Percentiles rank a stretch among this genome's conserved stretches.
These are phyloP conservation scores for Melampsora larici-populina DNA, from an alignment of 1,284 basidiomycete genomes.

Conservation along the genomic window DNA sequence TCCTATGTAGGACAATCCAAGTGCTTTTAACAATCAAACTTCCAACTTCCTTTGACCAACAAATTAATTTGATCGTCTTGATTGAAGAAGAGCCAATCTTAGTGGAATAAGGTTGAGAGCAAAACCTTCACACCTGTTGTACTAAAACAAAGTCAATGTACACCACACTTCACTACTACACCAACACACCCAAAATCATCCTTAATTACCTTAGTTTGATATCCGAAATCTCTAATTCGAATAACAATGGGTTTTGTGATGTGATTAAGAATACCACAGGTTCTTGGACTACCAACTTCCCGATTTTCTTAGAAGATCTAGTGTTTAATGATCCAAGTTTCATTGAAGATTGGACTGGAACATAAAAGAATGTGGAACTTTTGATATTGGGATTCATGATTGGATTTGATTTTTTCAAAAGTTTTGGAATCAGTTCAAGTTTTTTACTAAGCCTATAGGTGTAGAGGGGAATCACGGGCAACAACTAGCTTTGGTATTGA, in stretches of 20 bases:
- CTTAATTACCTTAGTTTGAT: slow-evolving; percentile 21
- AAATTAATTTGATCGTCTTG: slow-evolving; percentile 23
- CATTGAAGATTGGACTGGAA: neutral
- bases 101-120: neutral
- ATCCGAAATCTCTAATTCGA: slow-evolving; percentile 23
- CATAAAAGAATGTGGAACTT: too few species aligned
- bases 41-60: slow-evolving; percentile 6
- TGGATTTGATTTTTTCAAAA: neutral
- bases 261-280: slow-evolving; percentile 20
- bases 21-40: slow-evolving; percentile 22
- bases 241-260: slow-evolving; percentile 29
- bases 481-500: too few species aligned
- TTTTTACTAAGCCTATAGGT: neutral
- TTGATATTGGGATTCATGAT: neutral
- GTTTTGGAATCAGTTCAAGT: slow-evolving; percentile 18
- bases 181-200: neutral
- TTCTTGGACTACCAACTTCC: slow-evolving; percentile 12
- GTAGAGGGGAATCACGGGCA: too few species aligned
- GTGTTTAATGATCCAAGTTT: too few species aligned
- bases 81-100: slow-evolving; percentile 11
- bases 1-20: too few species aligned
- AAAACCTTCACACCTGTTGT: neutral
- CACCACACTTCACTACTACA: neutral
- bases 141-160: slow-evolving; percentile 4
- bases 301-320: too few species aligned